phyloP scores from a whole-genome alignment of 306 rosid species.

The Sechiopsis laciniata region DNA sequence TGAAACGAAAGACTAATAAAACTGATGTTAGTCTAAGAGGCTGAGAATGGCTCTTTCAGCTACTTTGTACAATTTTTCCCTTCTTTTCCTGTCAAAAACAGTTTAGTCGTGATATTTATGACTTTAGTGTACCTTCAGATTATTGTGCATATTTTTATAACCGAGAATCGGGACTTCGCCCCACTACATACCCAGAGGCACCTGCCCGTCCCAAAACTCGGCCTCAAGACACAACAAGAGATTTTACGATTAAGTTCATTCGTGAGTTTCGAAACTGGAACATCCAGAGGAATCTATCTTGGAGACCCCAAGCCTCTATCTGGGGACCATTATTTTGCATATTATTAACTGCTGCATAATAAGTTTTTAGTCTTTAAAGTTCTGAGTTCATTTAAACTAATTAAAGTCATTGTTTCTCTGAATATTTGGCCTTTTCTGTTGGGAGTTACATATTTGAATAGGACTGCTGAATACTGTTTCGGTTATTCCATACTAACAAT shows the following conservation, averaged over 20 bases:
- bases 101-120: not conserved
- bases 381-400: not conserved
- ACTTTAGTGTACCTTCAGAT: not conserved
- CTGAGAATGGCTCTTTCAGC: not conserved
- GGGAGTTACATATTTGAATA: conserved; percentile 9
- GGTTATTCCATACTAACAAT: not conserved
- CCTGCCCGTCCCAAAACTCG: too few relatives aligned
- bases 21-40: not conserved
- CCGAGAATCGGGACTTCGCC: too few relatives aligned
- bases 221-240: too few relatives aligned
- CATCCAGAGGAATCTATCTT: too few relatives aligned
- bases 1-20: not conserved
- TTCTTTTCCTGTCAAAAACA: not conserved
- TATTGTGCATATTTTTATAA: not conserved
- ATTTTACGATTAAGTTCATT: too few relatives aligned
- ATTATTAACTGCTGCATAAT: not conserved
- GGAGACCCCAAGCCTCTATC: too few relatives aligned
- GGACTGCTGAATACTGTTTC: not conserved
- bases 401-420: not conserved
- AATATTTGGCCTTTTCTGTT: not conserved
- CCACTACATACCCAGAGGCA: too few relatives aligned
- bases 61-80: not conserved
- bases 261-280: too few relatives aligned
- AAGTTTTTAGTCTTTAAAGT: not conserved
- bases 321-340: not conserved